phyloP scores from a whole-genome alignment of 176 grass and related monocot genomes.

The Chrysopogon serrulatus region DNA sequence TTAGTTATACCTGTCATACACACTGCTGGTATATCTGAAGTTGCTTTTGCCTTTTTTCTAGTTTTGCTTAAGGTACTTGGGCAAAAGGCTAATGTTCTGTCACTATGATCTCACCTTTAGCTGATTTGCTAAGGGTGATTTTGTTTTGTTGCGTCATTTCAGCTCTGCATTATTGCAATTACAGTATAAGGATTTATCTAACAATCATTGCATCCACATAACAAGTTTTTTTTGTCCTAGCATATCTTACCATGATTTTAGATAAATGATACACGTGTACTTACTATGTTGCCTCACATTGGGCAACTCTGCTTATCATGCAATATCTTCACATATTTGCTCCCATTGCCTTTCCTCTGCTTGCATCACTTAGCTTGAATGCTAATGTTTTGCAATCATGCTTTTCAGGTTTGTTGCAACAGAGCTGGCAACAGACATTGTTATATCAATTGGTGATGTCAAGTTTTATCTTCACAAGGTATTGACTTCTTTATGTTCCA shows the following conservation, averaged over 20 bases:
- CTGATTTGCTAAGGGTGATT: constrained; percentile 21
- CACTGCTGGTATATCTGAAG: constrained; percentile 15
- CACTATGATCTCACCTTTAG: constrained; percentile 21
- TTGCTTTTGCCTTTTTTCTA: constrained; percentile 32
- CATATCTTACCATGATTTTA: background rate
- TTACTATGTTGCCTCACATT: background rate
- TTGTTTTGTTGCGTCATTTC: background rate
- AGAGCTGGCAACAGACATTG: constrained; percentile 84
- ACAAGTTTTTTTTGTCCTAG: background rate
- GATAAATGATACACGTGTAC: background rate
- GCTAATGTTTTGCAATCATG: constrained; percentile 3
- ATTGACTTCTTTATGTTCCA: constrained; percentile 13
- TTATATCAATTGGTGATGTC: constrained; percentile 68
- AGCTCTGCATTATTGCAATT: background rate
- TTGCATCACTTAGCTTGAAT: constrained; percentile 7
- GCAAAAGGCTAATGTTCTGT: constrained; percentile 15
- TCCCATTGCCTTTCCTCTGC: background rate
- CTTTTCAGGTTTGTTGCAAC: constrained; percentile 93
- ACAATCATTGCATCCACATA: background rate
- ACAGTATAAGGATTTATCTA: constrained; percentile 3
- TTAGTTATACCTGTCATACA: constrained; percentile 28
- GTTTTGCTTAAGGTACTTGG: constrained; percentile 29
- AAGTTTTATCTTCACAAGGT: constrained; percentile 99
- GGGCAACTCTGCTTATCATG: background rate
- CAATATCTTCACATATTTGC: constrained; percentile 1